A percentile compares a stretch with the other conserved stretches of the same genome.
Evolutionary conservation across 768 basidiomycete species (phyloP).

Genomic region (Strobilomyces echinocephalus): DNA sequence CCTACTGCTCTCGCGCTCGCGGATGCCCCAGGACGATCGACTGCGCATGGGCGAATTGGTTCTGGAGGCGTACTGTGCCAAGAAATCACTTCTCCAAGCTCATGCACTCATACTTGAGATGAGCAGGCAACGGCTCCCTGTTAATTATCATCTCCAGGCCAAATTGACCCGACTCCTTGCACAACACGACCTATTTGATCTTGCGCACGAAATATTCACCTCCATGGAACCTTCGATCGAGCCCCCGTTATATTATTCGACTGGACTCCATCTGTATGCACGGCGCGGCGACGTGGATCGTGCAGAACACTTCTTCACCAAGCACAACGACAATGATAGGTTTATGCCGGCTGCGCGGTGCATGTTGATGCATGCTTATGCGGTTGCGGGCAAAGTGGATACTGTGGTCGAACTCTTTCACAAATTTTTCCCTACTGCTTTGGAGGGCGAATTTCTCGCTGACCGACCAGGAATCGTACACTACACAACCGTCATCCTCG

Average conservation of each 20-base stretch:
- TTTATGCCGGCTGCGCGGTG: constrained; percentile 30
- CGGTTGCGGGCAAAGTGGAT: constrained; percentile 39
- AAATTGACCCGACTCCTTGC: constrained; percentile 42
- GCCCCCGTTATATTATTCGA: constrained; percentile 28
- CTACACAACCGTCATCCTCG: constrained; percentile 54
- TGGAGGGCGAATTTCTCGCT: constrained; percentile 23
- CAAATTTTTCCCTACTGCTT: constrained; percentile 44
- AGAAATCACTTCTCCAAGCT: constrained; percentile 33
- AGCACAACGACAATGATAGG: constrained; percentile 30
- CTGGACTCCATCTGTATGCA: constrained; percentile 51
- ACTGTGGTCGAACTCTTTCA: constrained; percentile 49
- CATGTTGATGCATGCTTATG: constrained; percentile 55
- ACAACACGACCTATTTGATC: constrained; percentile 32
- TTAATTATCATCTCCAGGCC: constrained; percentile 30
- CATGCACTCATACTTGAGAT: constrained; percentile 40
- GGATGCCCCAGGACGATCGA: constrained; percentile 27
- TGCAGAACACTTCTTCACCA: constrained; percentile 41
- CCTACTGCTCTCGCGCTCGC: constrained; percentile 19
- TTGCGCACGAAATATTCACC: constrained; percentile 43
- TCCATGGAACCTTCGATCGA: constrained; percentile 23
- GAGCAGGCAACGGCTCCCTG: constrained; percentile 31
- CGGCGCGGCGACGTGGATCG: constrained; percentile 45
- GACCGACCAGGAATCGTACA: constrained; percentile 44
- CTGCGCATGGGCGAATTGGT: constrained; percentile 37
- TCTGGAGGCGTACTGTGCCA: constrained; percentile 36